Conservation (phyloP, 805 yeast genomes). For the Pichia paraexigua region DNA sequence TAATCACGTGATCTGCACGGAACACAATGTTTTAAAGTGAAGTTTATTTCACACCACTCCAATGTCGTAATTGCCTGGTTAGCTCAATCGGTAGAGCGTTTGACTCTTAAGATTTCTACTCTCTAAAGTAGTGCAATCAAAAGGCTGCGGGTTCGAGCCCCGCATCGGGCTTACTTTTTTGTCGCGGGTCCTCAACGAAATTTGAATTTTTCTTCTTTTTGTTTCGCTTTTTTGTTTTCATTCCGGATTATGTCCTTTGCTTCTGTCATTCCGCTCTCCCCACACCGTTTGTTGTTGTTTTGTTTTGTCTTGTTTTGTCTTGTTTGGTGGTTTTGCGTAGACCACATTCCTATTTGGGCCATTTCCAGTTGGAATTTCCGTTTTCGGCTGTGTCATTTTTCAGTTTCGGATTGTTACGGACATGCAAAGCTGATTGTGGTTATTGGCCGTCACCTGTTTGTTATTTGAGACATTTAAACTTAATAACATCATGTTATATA, state of each 20-base stretch:
- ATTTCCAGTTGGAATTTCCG: too few species aligned
- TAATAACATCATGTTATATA: neutral
- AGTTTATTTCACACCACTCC: too few species aligned
- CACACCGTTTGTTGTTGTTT: too few species aligned
- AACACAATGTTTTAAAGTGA: too few species aligned
- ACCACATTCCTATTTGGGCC: neutral
- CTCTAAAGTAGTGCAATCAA: constrained; percentile 2
- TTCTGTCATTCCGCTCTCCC: neutral
- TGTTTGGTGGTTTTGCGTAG: too few species aligned
- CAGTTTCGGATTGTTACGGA: neutral
- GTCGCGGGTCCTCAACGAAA: too few species aligned
- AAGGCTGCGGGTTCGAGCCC: constrained; percentile 14
- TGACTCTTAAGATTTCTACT: constrained; percentile 8
- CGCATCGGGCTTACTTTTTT: constrained; percentile 10
- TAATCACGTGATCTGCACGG: too few species aligned
- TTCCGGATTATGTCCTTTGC: neutral
- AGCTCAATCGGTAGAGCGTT: constrained; percentile 14
- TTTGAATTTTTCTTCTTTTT: neutral
- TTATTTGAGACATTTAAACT: too few species aligned
- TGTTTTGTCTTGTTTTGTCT: too few species aligned
- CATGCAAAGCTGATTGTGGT: too few species aligned
- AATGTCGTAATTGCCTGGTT: constrained; percentile 8
- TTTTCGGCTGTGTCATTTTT: too few species aligned
- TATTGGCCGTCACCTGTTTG: too few species aligned
- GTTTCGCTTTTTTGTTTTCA: neutral